Evolutionary conservation across 768 basidiomycete species (phyloP).

Genomic region (Lactifluus pinguis): DNA sequence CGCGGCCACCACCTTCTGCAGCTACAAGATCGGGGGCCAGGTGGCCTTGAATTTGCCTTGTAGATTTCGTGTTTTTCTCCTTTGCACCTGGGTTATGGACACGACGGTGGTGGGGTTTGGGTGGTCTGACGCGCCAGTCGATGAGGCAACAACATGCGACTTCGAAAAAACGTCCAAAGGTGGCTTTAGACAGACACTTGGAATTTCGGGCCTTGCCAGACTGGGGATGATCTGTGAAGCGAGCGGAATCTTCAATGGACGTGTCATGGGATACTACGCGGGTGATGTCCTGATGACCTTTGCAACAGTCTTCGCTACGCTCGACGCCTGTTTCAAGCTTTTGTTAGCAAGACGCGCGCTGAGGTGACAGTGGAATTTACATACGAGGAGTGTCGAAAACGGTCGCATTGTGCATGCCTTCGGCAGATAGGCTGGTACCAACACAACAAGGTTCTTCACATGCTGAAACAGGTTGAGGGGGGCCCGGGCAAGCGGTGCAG

Average conservation of each 20-base stretch:
- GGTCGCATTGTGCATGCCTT: background rate
- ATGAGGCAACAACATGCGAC: constrained; percentile 13
- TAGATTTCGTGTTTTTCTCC: background rate
- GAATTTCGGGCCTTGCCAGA: background rate
- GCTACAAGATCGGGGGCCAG: background rate
- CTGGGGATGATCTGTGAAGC: background rate
- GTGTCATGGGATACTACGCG: background rate
- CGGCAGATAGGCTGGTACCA: background rate
- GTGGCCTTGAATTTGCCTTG: background rate
- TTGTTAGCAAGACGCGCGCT: background rate
- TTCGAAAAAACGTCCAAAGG: constrained; percentile 11
- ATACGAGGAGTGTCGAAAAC: background rate
- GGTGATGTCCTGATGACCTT: background rate
- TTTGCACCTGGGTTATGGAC: background rate
- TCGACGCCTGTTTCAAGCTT: background rate
- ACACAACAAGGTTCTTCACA: background rate
- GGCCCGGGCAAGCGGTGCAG: background rate
- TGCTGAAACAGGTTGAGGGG: background rate
- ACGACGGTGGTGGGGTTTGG: background rate
- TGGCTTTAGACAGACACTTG: background rate
- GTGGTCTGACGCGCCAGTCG: constrained; percentile 3
- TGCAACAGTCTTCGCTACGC: background rate
- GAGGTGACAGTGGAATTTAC: background rate
- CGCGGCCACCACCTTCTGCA: background rate
- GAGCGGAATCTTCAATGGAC: background rate